Evolutionary conservation across 2,329 filamentous ascomycete species (phyloP).

Genomic region (Corynespora cassiicola): DNA sequence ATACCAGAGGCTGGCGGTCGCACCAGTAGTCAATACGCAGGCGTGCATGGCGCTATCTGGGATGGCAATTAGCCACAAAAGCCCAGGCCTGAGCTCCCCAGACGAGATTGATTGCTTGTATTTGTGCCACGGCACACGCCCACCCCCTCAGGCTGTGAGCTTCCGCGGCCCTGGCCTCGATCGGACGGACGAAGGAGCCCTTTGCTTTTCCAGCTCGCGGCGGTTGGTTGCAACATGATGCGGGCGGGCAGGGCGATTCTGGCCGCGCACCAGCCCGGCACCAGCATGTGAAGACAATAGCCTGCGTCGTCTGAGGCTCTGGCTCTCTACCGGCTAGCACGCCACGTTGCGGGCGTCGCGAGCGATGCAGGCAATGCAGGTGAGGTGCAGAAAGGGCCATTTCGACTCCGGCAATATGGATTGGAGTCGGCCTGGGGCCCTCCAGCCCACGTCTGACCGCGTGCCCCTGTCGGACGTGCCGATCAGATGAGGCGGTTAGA

Average conservation of each 20-base stretch:
- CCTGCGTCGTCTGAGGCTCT: not conserved
- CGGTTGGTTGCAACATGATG: no score
- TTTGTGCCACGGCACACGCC: slow-evolving; percentile 17
- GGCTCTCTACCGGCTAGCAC: slow-evolving; percentile 12
- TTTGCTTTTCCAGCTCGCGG: no score
- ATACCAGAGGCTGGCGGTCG: no score
- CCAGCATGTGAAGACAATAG: not conserved
- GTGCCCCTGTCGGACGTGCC: slow-evolving; percentile 13
- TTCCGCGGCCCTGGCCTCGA: no score
- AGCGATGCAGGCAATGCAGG: slow-evolving; percentile 22
- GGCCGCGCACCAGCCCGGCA: not conserved
- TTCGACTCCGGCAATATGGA: slow-evolving; percentile 24
- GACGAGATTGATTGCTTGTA: slow-evolving; percentile 24
- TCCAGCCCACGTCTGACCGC: slow-evolving; percentile 7
- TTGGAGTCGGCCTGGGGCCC: slow-evolving; percentile 15
- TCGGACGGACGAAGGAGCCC: no score
- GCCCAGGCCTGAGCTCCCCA: slow-evolving; percentile 18
- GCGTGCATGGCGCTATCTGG: slow-evolving; percentile 20
- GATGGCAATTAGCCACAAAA: slow-evolving; percentile 23
- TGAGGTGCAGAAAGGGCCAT: slow-evolving; percentile 15
- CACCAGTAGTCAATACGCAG: no score
- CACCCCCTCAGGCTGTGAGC: not conserved
- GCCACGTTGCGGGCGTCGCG: slow-evolving; percentile 28
- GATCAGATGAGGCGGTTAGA: slow-evolving; percentile 4
- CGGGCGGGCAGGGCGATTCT: not conserved